A percentile compares a stretch with the other conserved stretches of the same genome.
Conservation (phyloP, 768 basidiomycete species). For the Collybia mongolica region DNA sequence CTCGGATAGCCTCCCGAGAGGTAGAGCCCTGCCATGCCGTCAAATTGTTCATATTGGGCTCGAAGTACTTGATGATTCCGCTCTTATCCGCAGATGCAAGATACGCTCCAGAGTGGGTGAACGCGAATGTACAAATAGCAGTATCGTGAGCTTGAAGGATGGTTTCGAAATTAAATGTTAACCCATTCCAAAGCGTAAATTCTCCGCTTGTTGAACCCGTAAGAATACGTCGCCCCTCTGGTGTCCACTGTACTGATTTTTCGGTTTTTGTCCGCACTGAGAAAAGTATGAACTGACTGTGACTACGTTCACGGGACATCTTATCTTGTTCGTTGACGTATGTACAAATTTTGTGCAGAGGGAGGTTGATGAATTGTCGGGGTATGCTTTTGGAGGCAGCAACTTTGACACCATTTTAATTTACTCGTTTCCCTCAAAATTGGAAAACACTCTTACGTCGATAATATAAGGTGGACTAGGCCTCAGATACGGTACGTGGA, state of each 20-base stretch:
- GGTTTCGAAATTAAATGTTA: conserved; percentile 99
- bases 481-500: conserved; percentile 73
- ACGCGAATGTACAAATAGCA: conserved; percentile 85
- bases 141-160: conserved; percentile 99
- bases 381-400: conserved; percentile 92
- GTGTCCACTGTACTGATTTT: conserved; percentile 78
- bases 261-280: neutral
- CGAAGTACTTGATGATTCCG: conserved; percentile 98
- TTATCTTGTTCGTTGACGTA: conserved; percentile 97
- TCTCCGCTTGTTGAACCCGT: conserved; percentile 97
- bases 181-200: conserved; percentile 98
- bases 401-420: conserved; percentile 42
- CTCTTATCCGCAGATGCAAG: conserved; percentile 91
- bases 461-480: conserved; percentile 88
- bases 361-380: conserved; percentile 87
- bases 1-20: conserved; percentile 88
- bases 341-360: conserved; percentile 97
- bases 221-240: conserved; percentile 88
- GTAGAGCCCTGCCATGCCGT: conserved; percentile 88
- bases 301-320: conserved; percentile 95
- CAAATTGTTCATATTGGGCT: conserved; percentile 98
- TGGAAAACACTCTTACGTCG: conserved; percentile 56
- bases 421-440: conserved; percentile 10
- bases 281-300: conserved; percentile 57
- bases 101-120: conserved; percentile 92